Evolutionary conservation across 225 moss, liverwort and hornwort genomes (phyloP).

Genomic region (Marchantia paleacea): DNA sequence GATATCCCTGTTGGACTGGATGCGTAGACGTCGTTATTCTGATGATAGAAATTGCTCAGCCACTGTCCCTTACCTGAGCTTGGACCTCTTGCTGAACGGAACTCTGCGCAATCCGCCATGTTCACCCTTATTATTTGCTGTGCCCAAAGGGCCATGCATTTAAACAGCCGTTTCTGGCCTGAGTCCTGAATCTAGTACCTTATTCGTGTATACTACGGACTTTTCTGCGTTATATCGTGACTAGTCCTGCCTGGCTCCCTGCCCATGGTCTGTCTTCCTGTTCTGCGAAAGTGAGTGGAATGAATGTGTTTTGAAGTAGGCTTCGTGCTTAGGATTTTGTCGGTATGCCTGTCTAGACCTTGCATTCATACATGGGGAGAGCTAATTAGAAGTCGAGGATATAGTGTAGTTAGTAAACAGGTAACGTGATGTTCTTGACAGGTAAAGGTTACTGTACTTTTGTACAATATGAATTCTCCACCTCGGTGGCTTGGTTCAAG

Average conservation of each 20-base stretch:
- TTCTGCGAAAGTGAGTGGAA: background rate
- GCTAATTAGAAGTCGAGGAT: slow-evolving; percentile 2
- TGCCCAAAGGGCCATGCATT: background rate
- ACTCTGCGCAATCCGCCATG: background rate
- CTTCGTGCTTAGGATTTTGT: background rate
- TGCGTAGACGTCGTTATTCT: no score
- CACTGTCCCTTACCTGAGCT: background rate
- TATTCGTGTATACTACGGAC: background rate
- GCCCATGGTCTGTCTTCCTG: slow-evolving; percentile 2
- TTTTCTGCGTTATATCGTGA: background rate
- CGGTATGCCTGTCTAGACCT: background rate
- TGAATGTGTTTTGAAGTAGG: background rate
- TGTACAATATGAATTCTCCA: slow-evolving; percentile 13
- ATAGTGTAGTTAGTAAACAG: background rate
- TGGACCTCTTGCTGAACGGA: background rate
- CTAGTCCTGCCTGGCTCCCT: slow-evolving; percentile 2
- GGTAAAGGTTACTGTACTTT: slow-evolving; percentile 3
- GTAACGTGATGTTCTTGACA: background rate
- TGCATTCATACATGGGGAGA: slow-evolving; percentile 16
- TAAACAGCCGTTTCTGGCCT: background rate
- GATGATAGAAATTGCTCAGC: background rate
- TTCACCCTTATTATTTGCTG: background rate
- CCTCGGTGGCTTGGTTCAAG: background rate
- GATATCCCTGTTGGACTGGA: background rate
- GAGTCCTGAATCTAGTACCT: background rate